Evolutionary conservation across 345 rosid species (phyloP).

Genomic region (Eucalyptus sideroxylon): DNA sequence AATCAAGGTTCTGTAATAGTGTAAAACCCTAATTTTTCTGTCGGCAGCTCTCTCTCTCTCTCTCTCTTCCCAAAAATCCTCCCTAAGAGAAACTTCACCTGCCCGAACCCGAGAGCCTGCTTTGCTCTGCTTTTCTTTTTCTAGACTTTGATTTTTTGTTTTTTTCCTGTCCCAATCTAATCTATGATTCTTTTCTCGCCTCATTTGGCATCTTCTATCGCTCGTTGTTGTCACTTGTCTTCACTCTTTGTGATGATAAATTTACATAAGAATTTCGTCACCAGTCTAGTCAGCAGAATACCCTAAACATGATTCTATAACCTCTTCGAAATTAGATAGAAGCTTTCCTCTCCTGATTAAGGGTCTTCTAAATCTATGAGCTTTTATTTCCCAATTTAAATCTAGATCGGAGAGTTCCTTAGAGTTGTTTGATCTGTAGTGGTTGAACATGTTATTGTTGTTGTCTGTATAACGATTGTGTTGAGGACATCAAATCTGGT

Average conservation of each 20-base stretch:
- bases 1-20: neutral
- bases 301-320: neutral
- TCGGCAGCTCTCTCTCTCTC: neutral
- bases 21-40: neutral
- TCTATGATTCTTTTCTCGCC: neutral
- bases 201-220: neutral
- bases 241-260: neutral
- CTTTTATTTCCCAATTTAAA: neutral
- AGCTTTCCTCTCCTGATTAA: neutral
- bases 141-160: neutral
- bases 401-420: neutral
- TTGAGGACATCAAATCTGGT: neutral
- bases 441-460: neutral
- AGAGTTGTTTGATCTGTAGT: no score
- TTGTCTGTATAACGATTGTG: no score
- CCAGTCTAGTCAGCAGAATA: fast-evolving
- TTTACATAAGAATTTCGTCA: neutral
- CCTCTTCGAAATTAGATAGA: neutral
- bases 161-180: neutral
- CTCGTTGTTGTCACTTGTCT: neutral
- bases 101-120: neutral
- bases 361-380: neutral
- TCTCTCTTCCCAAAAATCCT: neutral
- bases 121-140: neutral
- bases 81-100: neutral